Evolutionary conservation across 2,329 filamentous ascomycete species (phyloP), one percentile per base, ranked within the genome.

Genomic region (Colletotrichum orbiculare): DNA sequence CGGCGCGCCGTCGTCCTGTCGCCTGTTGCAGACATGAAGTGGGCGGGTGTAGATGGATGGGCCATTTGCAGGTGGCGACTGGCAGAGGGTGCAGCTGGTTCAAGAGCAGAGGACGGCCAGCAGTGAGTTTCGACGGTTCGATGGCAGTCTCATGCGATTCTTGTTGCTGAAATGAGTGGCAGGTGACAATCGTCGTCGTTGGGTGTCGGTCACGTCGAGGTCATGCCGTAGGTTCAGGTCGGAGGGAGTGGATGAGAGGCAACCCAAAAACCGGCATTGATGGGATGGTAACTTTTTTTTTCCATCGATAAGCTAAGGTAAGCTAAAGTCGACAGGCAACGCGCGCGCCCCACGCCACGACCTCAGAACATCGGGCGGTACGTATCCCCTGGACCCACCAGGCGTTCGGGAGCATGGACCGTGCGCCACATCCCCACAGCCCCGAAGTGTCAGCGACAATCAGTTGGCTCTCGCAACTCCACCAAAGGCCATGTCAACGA

Each of bases 21-120:
- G 59, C 78, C 73, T 63, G 72, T 70, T 65, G 71, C 72, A 50
- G 73, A 68, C 67, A 74, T 71, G 61, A 76, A 73, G 47, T 65
- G 56, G 33, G 69, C 33, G 42, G 71, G 64, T 42, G 67, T 67
- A 54, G 74, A 73, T 45, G 71, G 70, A 54, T 77, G 73, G 54
- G 76, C 71, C 77, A 79, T 79, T 12, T 41, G 46, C 35, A 46
- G 41, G 62, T 52, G 46, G 41, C 47, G 52, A 48, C 38, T 9
- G 57, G 11, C 7, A 41, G 13, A 10, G 25, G 17, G 33, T 41
- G 10, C 9, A 17, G 15, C 17, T 6, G 15, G 3, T 17, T 11
- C 37, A 8, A 41, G 12, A 2, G 25, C 43, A 33, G n/a, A 34
- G 8, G 17, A 56, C 8, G 10, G 42, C 42, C 9, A 37, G 17